These are phyloP conservation scores for Camellia oleifera DNA, from an alignment of 179 eudicot species.

Conservation along the genomic window DNA sequence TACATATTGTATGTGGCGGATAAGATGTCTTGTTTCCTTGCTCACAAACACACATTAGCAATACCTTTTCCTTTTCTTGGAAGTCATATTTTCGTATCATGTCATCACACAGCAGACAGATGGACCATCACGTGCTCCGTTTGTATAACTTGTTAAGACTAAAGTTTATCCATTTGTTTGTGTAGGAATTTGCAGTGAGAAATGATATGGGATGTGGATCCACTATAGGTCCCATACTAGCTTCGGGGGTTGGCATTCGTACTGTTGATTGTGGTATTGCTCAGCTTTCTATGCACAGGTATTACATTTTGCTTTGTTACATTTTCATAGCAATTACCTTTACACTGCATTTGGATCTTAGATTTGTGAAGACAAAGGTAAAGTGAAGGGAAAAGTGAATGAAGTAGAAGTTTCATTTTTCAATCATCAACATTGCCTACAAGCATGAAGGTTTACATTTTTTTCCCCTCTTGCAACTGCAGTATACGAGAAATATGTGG, in stretches of 20 bases:
- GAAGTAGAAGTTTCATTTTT: no score
- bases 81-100: not conserved
- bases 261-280: slow-evolving; percentile 97
- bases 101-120: not conserved
- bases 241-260: slow-evolving; percentile 92
- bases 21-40: not conserved
- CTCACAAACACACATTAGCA: not conserved
- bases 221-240: slow-evolving; percentile 96
- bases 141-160: not conserved
- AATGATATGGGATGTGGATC: slow-evolving; percentile 99
- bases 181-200: slow-evolving; percentile 94
- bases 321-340: not conserved
- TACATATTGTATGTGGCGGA: not conserved
- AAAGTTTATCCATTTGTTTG: slow-evolving; percentile 14
- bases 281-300: slow-evolving; percentile 99
- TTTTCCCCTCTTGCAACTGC: slow-evolving; percentile 19
- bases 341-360: not conserved
- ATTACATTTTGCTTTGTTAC: slow-evolving; percentile 11
- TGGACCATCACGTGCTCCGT: no score
- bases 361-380: not conserved
- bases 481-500: slow-evolving; percentile 94
- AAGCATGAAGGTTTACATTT: no score
- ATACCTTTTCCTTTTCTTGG: not conserved
- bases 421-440: no score
- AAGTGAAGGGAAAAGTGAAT: no score